phyloP scores from a whole-genome alignment of 148 eudicot species.

The Polygonum maritimum region DNA sequence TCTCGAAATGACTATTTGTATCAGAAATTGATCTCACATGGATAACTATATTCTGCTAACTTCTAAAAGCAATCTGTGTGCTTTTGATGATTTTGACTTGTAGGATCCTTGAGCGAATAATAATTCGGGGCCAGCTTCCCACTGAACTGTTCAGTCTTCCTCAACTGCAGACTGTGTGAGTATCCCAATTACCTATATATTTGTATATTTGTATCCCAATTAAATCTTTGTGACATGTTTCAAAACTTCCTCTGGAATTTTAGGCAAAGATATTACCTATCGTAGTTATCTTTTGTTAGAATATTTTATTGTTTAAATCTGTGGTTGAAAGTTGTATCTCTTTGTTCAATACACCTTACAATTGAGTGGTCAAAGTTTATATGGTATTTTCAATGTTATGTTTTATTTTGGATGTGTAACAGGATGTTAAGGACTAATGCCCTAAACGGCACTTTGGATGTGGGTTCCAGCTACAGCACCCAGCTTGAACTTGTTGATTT shows the following conservation, averaged over 20 bases:
- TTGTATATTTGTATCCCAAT: too few relatives aligned
- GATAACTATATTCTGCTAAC: not conserved
- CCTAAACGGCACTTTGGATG: constrained; percentile 46
- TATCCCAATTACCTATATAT: constrained; percentile 11
- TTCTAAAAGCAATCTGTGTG: not conserved
- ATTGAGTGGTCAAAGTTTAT: too few relatives aligned
- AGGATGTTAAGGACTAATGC: constrained; percentile 38
- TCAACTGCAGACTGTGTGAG: constrained; percentile 62
- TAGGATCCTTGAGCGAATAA: constrained; percentile 45
- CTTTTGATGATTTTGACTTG: not conserved
- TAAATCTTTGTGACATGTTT: not conserved
- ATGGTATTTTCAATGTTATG: not conserved
- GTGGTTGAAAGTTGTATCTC: too few relatives aligned
- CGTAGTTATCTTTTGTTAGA: too few relatives aligned
- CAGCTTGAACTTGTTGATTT: constrained; percentile 51
- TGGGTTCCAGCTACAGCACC: constrained; percentile 39
- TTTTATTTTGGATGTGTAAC: constrained; percentile 7
- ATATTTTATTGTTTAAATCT: too few relatives aligned
- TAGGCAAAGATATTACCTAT: too few relatives aligned
- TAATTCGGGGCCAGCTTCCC: constrained; percentile 41
- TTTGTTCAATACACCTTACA: too few relatives aligned
- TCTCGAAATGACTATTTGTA: not conserved
- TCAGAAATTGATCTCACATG: not conserved
- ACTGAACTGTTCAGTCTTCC: constrained; percentile 34
- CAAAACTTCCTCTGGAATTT: too few relatives aligned